phyloP scores from a whole-genome alignment of 106 monocot species.

The Allium sativum region DNA sequence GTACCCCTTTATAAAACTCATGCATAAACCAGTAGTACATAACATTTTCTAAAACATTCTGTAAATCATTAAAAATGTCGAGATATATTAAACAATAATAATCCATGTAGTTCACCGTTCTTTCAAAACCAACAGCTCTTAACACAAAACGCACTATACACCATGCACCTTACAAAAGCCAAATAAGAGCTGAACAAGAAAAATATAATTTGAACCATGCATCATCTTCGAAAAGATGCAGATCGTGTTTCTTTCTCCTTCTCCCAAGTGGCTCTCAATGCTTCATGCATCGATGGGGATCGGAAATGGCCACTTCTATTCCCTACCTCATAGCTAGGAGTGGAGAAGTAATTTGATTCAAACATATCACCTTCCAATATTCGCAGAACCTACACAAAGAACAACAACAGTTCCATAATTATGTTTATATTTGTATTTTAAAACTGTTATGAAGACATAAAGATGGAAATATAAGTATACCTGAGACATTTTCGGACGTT shows the following conservation, averaged over 20 bases:
- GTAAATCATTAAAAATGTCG: too few species aligned
- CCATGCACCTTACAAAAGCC: background rate
- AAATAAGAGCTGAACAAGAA: background rate
- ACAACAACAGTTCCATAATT: too few species aligned
- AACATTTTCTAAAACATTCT: too few species aligned
- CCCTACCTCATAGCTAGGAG: constrained; percentile 29
- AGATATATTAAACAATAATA: too few species aligned
- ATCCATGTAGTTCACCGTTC: too few species aligned
- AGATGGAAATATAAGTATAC: constrained; percentile 6
- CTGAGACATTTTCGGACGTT: constrained; percentile 85
- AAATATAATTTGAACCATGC: background rate
- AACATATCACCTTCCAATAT: constrained; percentile 67
- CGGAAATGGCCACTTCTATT: constrained; percentile 31
- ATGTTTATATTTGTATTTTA: too few species aligned
- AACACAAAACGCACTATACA: background rate
- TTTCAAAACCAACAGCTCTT: too few species aligned
- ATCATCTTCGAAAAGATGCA: constrained; percentile 6
- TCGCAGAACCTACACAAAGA: constrained; percentile 44
- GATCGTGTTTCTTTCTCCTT: constrained; percentile 20
- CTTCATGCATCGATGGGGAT: constrained; percentile 21
- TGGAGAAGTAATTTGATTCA: constrained; percentile 29
- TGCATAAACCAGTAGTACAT: too few species aligned
- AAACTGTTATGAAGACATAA: too few species aligned
- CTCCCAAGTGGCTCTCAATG: constrained; percentile 19
- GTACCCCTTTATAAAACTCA: too few species aligned